A percentile compares a stretch with the other conserved stretches of the same genome.
phyloP scores from a whole-genome alignment of 2,329 filamentous ascomycete species.

The Monosporascus sp. region DNA sequence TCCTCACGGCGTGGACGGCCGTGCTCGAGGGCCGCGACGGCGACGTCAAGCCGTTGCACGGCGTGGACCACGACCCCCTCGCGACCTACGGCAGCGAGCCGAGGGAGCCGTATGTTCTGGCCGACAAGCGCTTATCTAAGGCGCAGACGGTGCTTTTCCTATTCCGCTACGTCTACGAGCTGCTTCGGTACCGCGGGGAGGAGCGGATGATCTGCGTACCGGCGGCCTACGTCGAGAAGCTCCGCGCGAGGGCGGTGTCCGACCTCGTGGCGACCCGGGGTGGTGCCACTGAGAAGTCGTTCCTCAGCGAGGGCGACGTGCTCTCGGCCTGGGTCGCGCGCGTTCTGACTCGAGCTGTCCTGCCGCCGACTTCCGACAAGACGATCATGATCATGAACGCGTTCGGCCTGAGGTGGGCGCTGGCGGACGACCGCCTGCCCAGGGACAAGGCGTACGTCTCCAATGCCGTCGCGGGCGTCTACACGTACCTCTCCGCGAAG shows the following conservation, averaged over 20 bases:
- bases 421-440: constrained; percentile 24
- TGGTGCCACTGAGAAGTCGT: constrained; percentile 20
- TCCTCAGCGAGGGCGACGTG: constrained; percentile 42
- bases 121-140: background rate
- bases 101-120: background rate
- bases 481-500: constrained; percentile 11
- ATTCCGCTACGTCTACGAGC: background rate
- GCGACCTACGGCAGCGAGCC: constrained; percentile 9
- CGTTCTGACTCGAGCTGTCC: constrained; percentile 16
- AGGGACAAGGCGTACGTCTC: constrained; percentile 15
- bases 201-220: constrained; percentile 34
- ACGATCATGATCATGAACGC: constrained; percentile 33
- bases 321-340: constrained; percentile 36
- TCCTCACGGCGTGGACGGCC: constrained; percentile 41
- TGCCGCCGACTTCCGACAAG: constrained; percentile 16
- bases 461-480: constrained; percentile 14
- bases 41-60: constrained; percentile 32
- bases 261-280: constrained; percentile 18
- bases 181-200: constrained; percentile 25
- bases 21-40: constrained; percentile 36
- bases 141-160: constrained; percentile 7
- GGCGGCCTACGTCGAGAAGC: constrained; percentile 19
- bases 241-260: constrained; percentile 19
- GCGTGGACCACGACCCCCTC: constrained; percentile 31
- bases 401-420: constrained; percentile 29